These are phyloP conservation scores for Jamesozyma piceae DNA, from an alignment of 805 yeast species.

Conservation along the genomic window DNA sequence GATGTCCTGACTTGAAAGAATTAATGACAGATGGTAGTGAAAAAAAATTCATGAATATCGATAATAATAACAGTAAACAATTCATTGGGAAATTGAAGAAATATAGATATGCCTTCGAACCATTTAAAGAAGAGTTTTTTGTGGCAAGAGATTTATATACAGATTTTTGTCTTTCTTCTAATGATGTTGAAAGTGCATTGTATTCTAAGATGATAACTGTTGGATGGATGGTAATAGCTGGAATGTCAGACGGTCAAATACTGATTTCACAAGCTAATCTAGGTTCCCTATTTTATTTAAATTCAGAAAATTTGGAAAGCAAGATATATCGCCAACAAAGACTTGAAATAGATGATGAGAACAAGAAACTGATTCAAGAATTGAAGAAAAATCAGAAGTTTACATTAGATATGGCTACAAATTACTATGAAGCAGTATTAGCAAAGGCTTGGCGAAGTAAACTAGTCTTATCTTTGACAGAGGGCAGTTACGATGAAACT, in stretches of 20 bases:
- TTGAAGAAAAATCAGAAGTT: constrained; percentile 16
- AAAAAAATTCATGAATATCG: constrained; percentile 3
- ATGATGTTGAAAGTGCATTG: constrained; percentile 50
- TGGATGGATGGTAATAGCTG: constrained; percentile 57
- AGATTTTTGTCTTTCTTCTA: constrained; percentile 52
- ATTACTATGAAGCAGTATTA: constrained; percentile 36
- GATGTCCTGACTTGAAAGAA: constrained; percentile 28
- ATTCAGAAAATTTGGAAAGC: constrained; percentile 49
- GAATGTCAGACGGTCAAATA: constrained; percentile 48
- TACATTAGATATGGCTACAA: constrained; percentile 28
- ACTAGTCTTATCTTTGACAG: constrained; percentile 2
- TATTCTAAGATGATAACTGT: constrained; percentile 49
- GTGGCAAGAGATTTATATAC: constrained; percentile 62
- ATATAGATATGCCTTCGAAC: constrained; percentile 46
- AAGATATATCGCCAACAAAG: constrained; percentile 14
- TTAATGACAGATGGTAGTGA: constrained; percentile 2
- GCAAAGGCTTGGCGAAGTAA: constrained; percentile 4
- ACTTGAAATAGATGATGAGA: neutral
- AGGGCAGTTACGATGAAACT: constrained; percentile 30
- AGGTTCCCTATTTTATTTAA: constrained; percentile 55
- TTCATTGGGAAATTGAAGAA: constrained; percentile 5
- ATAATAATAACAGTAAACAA: constrained; percentile 3
- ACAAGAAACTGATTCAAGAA: neutral
- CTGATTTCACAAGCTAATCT: constrained; percentile 54
- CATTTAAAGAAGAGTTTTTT: constrained; percentile 64